phyloP scores from a whole-genome alignment of 495 filamentous ascomycete genomes.

The Penicillium steckii region DNA sequence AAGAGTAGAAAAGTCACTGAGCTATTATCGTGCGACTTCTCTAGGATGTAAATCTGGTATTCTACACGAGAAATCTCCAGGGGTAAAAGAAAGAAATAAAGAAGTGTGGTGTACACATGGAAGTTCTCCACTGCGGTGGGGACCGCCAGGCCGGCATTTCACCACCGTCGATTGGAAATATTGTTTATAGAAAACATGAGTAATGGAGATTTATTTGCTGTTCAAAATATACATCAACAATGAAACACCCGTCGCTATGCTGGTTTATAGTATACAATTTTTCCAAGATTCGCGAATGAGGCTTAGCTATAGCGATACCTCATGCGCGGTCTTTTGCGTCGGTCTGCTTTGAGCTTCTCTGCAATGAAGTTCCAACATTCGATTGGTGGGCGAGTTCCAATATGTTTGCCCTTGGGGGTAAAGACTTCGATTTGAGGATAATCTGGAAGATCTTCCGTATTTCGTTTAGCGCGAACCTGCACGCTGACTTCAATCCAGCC shows the following conservation, averaged over 20 bases:
- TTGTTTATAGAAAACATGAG: neutral
- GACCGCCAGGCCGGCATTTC: neutral
- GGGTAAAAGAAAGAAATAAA: neutral
- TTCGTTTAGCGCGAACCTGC: constrained; percentile 64
- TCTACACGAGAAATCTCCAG: neutral
- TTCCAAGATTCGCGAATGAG: neutral
- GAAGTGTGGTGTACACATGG: neutral
- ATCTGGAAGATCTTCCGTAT: constrained; percentile 13
- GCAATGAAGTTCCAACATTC: constrained; percentile 60
- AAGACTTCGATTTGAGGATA: constrained; percentile 81
- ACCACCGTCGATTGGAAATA: neutral
- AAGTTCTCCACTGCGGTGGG: neutral
- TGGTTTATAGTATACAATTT: constrained; percentile 13
- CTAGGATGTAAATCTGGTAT: neutral
- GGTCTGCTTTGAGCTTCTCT: constrained; percentile 34
- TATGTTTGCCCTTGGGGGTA: constrained; percentile 75
- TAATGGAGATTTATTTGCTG: constrained; percentile 4
- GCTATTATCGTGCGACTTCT: no score
- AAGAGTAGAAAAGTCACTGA: no score
- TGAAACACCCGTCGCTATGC: constrained; percentile 38
- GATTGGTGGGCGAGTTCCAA: constrained; percentile 68
- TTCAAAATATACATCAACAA: constrained; percentile 5
- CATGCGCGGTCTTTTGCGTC: constrained; percentile 26
- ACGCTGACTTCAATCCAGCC: constrained; percentile 91
- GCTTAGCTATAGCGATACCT: constrained; percentile 15